These are phyloP conservation scores for Coniella lustricola DNA, from an alignment of 2,329 filamentous ascomycete species.

Conservation along the genomic window DNA sequence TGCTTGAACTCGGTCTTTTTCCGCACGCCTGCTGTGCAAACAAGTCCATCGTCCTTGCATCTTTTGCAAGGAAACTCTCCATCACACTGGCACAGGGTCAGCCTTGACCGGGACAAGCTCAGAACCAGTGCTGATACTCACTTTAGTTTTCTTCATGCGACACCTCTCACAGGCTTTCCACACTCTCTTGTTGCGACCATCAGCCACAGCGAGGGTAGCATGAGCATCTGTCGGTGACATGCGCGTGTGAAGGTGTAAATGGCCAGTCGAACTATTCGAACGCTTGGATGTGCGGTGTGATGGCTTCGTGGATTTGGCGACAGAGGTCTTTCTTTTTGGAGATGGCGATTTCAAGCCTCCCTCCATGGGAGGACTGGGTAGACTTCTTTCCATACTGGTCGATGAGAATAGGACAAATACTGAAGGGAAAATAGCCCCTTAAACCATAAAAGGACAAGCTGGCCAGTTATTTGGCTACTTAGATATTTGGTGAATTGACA, in stretches of 20 bases:
- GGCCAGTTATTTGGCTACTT: too few relatives aligned
- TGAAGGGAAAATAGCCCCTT: too few relatives aligned
- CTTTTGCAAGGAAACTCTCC: constrained; percentile 60
- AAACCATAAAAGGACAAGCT: too few relatives aligned
- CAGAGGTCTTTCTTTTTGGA: constrained; percentile 33
- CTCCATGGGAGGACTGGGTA: constrained; percentile 48
- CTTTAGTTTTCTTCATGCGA: constrained; percentile 66
- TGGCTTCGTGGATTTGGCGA: constrained; percentile 41
- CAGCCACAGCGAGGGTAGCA: constrained; percentile 34
- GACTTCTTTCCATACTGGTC: constrained; percentile 40
- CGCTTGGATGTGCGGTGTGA: constrained; percentile 46
- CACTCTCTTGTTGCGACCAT: constrained; percentile 55
- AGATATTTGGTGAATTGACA: too few relatives aligned
- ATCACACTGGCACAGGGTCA: constrained; percentile 41
- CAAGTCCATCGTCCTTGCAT: constrained; percentile 58
- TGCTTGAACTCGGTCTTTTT: constrained; percentile 67
- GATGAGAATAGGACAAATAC: background rate
- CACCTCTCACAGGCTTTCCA: constrained; percentile 63
- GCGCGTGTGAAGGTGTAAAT: constrained; percentile 29
- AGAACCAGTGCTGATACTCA: constrained; percentile 22
- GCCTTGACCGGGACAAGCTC: background rate
- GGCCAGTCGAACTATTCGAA: constrained; percentile 34
- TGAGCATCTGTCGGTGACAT: constrained; percentile 28
- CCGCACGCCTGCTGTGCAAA: constrained; percentile 55
- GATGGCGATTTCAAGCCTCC: constrained; percentile 30